Conservation (phyloP, 1,139 yeast species). For the Trichomonascaceae sp. region DNA sequence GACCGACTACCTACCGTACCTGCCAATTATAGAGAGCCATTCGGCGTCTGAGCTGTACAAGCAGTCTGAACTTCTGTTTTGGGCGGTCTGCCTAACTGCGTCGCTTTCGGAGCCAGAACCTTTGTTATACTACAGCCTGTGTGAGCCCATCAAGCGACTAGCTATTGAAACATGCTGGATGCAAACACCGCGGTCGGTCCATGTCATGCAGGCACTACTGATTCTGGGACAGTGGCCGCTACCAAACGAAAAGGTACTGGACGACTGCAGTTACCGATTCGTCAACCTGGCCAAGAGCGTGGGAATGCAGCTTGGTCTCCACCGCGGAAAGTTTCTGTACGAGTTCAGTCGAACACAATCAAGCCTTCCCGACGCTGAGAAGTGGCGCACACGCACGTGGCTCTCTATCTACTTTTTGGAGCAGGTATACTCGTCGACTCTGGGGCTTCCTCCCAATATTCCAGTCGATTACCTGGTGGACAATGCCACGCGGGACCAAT, state of each 20-base stretch:
- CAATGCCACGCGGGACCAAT: constrained; percentile 55
- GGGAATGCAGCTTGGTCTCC: constrained; percentile 83
- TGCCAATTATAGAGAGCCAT: constrained; percentile 65
- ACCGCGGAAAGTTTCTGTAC: constrained; percentile 80
- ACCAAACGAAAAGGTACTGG: constrained; percentile 85
- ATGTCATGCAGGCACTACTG: constrained; percentile 77
- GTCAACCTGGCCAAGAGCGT: constrained; percentile 76
- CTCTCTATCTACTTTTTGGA: constrained; percentile 76
- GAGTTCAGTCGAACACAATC: constrained; percentile 89
- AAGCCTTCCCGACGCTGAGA: constrained; percentile 77
- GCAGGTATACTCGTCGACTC: constrained; percentile 79
- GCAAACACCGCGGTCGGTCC: constrained; percentile 85
- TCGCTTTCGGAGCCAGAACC: constrained; percentile 83
- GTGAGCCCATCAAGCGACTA: constrained; percentile 68
- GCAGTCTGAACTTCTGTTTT: constrained; percentile 72
- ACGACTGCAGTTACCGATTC: constrained; percentile 83
- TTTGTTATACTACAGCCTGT: constrained; percentile 57
- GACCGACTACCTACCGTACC: constrained; percentile 52
- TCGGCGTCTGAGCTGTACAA: constrained; percentile 68
- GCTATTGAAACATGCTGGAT: constrained; percentile 94
- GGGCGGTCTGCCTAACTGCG: constrained; percentile 85
- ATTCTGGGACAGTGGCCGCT: constrained; percentile 84
- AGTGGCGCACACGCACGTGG: constrained; percentile 94
- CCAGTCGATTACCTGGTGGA: constrained; percentile 77
- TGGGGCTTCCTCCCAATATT: constrained; percentile 80